A percentile compares a stretch with the other conserved stretches of the same genome.
Conservation (phyloP, 768 basidiomycete species). For the Tulasnella sp. region DNA sequence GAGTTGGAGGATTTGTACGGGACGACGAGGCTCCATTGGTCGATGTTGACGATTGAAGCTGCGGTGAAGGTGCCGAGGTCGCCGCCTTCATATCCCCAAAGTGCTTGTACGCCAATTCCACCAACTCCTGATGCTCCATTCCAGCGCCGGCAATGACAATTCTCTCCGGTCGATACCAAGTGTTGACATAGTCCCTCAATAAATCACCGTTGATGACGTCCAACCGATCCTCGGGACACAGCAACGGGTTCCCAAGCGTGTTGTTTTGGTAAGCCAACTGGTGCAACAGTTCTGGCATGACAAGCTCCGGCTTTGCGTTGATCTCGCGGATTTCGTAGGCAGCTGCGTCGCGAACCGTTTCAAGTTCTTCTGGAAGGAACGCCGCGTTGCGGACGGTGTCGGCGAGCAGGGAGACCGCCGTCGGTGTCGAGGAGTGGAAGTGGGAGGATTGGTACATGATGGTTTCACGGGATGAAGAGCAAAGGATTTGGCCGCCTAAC, state of each 20-base stretch:
- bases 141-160: constrained; percentile 95
- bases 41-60: neutral
- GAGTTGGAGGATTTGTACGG: constrained; percentile 35
- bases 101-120: constrained; percentile 71
- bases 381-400: constrained; percentile 79
- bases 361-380: constrained; percentile 67
- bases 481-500: constrained; percentile 85
- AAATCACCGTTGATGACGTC: constrained; percentile 47
- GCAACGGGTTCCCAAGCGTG: constrained; percentile 79
- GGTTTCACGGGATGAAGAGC: constrained; percentile 81
- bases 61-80: constrained; percentile 18
- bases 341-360: constrained; percentile 74
- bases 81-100: constrained; percentile 54
- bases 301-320: constrained; percentile 78
- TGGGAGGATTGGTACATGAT: constrained; percentile 98
- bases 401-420: constrained; percentile 77
- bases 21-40: constrained; percentile 20
- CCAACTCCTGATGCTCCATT: constrained; percentile 79
- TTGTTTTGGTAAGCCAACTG: constrained; percentile 65
- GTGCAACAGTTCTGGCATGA: constrained; percentile 85
- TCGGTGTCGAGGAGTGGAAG: constrained; percentile 69
- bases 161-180: constrained; percentile 87
- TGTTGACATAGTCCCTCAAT: constrained; percentile 51
- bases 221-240: constrained; percentile 81
- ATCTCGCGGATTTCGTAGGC: constrained; percentile 87